Evolutionary conservation across 495 filamentous ascomycete genomes (phyloP), one percentile per base, ranked within the genome.

Genomic region (Aspergillus baeticus): DNA sequence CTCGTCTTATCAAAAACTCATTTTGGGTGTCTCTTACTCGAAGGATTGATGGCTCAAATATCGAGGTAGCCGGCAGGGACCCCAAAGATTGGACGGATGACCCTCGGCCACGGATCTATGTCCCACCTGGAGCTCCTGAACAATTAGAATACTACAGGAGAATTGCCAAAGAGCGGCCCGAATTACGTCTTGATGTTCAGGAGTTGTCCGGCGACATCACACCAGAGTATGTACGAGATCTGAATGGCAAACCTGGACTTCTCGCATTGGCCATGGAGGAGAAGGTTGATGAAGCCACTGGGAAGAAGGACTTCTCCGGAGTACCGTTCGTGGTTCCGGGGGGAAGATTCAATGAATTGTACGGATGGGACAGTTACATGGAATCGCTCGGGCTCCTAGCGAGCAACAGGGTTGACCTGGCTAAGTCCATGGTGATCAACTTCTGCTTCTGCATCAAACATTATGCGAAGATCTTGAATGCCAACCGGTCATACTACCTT

Each of bases 301-400:
- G 83, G 14, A 73, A 87, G 64, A 83, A 79, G 52, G 84, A 85
- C 2, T 68, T 92, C 6, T 72, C 74, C n/a, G 94, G 95, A 29
- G 80, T 92, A 42, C 94, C 94, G 0, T 98, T 97, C 63, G 91
- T 98, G 18, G 94, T 98, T 18, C 94, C 94, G 0, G 95, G 94
- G 35, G 94, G 92, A 14, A 81, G 94, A 22, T 98, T 98, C 83
- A 98, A 98, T 71, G 94, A 98, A 67, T 69, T 98, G 20, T 98
- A 98, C 65, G 91, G 86, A 48, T 98, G 94, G 94, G 94, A 98
- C 69, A 95, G 90, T 66, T 98, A 96, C 73, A 96, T 98, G 89
- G 91, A 90, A 63, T 91, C 92, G 7, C 76, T 97, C 10, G 92
- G 92, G 5, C 78, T 98, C 58, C 70, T 97, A 36, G 84, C 85